Evolutionary conservation across 225 moss, liverwort and hornwort genomes (phyloP), one percentile per base, ranked within the genome.

Genomic region (Takakia lepidozioides): DNA sequence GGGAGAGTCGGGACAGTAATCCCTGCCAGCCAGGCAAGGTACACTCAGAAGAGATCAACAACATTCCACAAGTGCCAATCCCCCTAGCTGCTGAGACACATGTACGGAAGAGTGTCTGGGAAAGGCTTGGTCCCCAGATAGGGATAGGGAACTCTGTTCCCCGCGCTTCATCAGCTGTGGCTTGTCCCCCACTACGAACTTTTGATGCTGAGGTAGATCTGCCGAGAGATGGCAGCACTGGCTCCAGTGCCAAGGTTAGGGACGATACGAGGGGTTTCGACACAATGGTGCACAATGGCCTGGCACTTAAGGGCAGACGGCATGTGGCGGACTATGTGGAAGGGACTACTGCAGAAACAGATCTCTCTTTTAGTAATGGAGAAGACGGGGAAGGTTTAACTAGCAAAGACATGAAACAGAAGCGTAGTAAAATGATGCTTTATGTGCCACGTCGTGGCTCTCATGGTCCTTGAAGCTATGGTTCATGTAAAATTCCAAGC

Each of bases 361-460:
- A 52, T 26, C n/a, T n/a, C n/a, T 39, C 59, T n/a, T 40, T 17
- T 13, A 49, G 48, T 25, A 50, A 49, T 49, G 59, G 38, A n/a
- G 59, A 59, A 14, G n/a, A 32, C 16, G 59, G 16, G 17, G 59
- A 59, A n/a, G 29, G 21, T 13, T 26, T 36, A 8, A 8, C 38
- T 3, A 38, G 48, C 48, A 49, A 46, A 28, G 59, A 59, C 19
- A 38, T 28, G 25, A 59, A 47, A 37, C 59, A 59, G 59, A 59
- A 59, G 36, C 36, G 59, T 25, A 59, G 59, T 28, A 59, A 59
- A 27, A 48, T 59, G 8, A 49, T 48, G 49, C 59, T 59, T 0
- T 59, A 59, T 29, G 59, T 59, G 6, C 48, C 59, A 6, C 59
- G 59, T 5, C 46, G 49, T 14, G 46, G 49, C 24, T 46, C 38